Percentiles rank a stretch among this genome's conserved stretches.
Evolutionary conservation across 2,329 filamentous ascomycete species (phyloP).

Genomic region (Aspergillus jensenii): DNA sequence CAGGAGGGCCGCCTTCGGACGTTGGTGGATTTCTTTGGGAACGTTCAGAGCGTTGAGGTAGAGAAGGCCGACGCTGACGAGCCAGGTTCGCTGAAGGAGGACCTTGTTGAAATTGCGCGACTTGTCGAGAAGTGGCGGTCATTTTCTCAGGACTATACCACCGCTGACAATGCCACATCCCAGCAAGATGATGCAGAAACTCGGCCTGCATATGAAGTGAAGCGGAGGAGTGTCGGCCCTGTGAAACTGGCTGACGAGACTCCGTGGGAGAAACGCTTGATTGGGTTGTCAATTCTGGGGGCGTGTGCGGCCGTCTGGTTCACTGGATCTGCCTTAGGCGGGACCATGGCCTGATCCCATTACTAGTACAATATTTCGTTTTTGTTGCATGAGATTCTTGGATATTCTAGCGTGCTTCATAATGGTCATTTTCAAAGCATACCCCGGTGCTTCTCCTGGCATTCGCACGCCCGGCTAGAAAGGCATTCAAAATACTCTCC

Average conservation of each 20-base stretch:
- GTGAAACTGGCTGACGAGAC: constrained; percentile 65
- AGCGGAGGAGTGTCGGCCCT: constrained; percentile 46
- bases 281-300: constrained; percentile 36
- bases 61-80: constrained; percentile 62
- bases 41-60: constrained; percentile 94
- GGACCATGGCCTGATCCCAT: constrained; percentile 16
- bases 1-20: constrained; percentile 73
- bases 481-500: background rate
- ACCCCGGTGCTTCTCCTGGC: background rate
- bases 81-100: constrained; percentile 57
- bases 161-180: constrained; percentile 24
- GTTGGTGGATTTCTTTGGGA: constrained; percentile 97
- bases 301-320: constrained; percentile 38
- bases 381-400: constrained; percentile 4
- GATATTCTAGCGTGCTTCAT: background rate
- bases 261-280: constrained; percentile 58
- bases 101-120: constrained; percentile 69
- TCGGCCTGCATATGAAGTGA: constrained; percentile 16
- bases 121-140: constrained; percentile 55
- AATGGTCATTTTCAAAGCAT: background rate
- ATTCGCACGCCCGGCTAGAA: background rate
- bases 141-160: constrained; percentile 35
- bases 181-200: constrained; percentile 14
- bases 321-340: constrained; percentile 35
- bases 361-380: background rate